Percentiles rank a stretch among this genome's conserved stretches.
Conservation (phyloP, 176 grass and related monocot genomes). For the Urochloa ruziziensis region DNA sequence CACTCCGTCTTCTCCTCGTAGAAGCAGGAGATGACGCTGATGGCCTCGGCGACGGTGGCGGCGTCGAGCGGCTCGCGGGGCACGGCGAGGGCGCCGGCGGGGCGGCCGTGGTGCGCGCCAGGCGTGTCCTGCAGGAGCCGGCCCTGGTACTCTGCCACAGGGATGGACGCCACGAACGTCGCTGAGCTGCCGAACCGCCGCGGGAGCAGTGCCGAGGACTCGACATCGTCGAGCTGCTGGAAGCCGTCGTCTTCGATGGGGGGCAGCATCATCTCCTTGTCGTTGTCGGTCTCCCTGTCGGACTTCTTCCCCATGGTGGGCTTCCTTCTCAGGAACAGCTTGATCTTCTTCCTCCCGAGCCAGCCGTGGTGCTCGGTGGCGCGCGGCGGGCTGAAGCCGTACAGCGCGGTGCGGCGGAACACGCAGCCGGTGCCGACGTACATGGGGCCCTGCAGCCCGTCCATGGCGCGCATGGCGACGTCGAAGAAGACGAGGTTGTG, state of each 20-base stretch:
- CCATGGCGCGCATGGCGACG: slow-evolving; percentile 94
- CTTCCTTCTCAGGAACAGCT: slow-evolving; percentile 65
- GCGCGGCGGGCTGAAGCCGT: slow-evolving; percentile 84
- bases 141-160: slow-evolving; percentile 90
- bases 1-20: slow-evolving; percentile 96
- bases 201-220: slow-evolving; percentile 61
- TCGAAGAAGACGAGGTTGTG: slow-evolving; percentile 98
- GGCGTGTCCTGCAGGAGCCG: slow-evolving; percentile 79
- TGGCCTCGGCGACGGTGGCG: slow-evolving; percentile 73
- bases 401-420: slow-evolving; percentile 88
- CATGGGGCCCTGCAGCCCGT: slow-evolving; percentile 89
- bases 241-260: slow-evolving; percentile 49
- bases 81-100: slow-evolving; percentile 70
- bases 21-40: slow-evolving; percentile 90
- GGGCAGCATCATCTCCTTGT: slow-evolving; percentile 56
- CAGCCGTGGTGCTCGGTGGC: slow-evolving; percentile 92
- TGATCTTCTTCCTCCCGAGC: slow-evolving; percentile 83
- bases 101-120: slow-evolving; percentile 67
- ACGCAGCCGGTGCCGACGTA: slow-evolving; percentile 95
- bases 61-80: slow-evolving; percentile 84
- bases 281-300: slow-evolving; percentile 44
- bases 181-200: slow-evolving; percentile 74
- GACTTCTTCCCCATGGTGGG: slow-evolving; percentile 82
- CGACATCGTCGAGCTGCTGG: slow-evolving; percentile 52
- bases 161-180: slow-evolving; percentile 69